A percentile compares a stretch with the other conserved stretches of the same genome.
Conservation (phyloP, 2,329 filamentous ascomycete genomes). For the Sclerotinia trifoliorum region DNA sequence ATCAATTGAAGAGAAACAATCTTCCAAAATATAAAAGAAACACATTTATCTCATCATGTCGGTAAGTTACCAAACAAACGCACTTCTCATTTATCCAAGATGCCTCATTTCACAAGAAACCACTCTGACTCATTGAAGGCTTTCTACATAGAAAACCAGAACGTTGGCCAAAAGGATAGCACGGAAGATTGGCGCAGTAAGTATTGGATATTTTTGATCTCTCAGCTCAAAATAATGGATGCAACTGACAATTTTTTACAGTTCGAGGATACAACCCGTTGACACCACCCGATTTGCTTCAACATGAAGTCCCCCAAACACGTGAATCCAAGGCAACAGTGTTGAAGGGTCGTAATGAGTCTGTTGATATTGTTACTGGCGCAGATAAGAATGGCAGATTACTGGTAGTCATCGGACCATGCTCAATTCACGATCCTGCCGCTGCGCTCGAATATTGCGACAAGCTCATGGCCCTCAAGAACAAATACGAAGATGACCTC, state of each 20-base stretch:
- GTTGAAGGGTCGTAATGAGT: constrained; percentile 60
- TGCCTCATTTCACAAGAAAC: constrained; percentile 18
- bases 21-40: constrained; percentile 8
- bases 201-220: constrained; percentile 37
- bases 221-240: constrained; percentile 1
- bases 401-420: constrained; percentile 86
- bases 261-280: constrained; percentile 78
- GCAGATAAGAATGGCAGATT: constrained; percentile 57
- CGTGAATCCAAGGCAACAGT: constrained; percentile 51
- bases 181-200: constrained; percentile 82
- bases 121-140: constrained; percentile 42
- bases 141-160: constrained; percentile 76
- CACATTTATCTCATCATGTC: constrained; percentile 2
- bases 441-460: constrained; percentile 93
- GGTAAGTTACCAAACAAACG: constrained; percentile 17
- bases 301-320: constrained; percentile 77
- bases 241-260: constrained; percentile 3
- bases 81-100: constrained; percentile 3
- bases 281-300: constrained; percentile 88
- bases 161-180: constrained; percentile 70
- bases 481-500: constrained; percentile 85
- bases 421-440: constrained; percentile 93
- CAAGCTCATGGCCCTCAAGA: constrained; percentile 73
- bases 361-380: constrained; percentile 66
- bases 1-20: neutral